Evolutionary conservation across 2,329 filamentous ascomycete genomes (phyloP), one percentile per base, ranked within the genome.

Genomic region (Ilyonectria robusta): DNA sequence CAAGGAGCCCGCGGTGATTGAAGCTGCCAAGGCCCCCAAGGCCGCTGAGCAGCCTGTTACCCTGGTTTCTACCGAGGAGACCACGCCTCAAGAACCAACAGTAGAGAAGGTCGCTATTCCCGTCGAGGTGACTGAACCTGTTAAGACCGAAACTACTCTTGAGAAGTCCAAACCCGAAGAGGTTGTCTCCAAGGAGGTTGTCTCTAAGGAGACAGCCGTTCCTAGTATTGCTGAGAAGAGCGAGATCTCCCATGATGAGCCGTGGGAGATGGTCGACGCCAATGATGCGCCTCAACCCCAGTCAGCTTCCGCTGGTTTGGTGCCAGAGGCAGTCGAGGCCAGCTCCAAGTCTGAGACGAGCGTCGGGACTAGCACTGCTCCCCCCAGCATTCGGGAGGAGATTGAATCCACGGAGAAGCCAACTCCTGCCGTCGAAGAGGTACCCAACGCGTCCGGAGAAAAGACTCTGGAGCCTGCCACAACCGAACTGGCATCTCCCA

Each of bases 331-430:
- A 19, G 59, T 68, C n/a, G 69, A 72, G 31, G 37, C 54, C 33
- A 68, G 62, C 47, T 68, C 70, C 17, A 73, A 70, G 33, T 72
- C 69, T 13, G 69, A 74, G 64, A 73, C 69, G 10, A 72, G 59
- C 48, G 48, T 70, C 35, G 69, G 53, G 19, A 72, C 57, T 42
- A 74, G 62, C 51, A 69, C 63, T 10, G 46, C 65, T 33, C 53
- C 64, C 40, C 65, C 69, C 7, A 71, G 66, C 47, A 64, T 70
- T 48, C 69, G 40, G 23, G 61, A 59, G 37, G 56, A 72, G 6
- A 47, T 26, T 8, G 63, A 65, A 37, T 47, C 50, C 26, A 26
- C 44, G 3, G 69, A 70, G 26, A 54, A 13, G 46, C 8, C 50
- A 35, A 19, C 46, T n/a, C 44, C 56, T 26, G 42, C 33, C 35